Evolutionary conservation across 768 basidiomycete species (phyloP).

Genomic region (Pulveroboletus sp.): DNA sequence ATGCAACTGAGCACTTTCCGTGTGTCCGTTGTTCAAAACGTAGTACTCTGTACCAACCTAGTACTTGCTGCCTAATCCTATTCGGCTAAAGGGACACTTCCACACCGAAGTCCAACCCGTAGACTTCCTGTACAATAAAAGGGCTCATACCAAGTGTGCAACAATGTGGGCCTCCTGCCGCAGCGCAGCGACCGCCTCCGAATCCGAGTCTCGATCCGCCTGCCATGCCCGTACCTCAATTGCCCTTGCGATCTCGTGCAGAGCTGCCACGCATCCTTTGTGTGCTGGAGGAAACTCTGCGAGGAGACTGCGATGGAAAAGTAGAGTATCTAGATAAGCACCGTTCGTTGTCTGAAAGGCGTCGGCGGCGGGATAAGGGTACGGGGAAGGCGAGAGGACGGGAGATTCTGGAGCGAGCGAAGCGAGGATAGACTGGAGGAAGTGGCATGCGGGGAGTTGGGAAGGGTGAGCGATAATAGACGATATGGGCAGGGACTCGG

Average conservation of each 20-base stretch:
- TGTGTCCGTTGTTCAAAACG: not conserved
- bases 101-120: conserved; percentile 7
- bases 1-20: too few species aligned
- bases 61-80: not conserved
- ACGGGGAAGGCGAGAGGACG: conserved; percentile 31
- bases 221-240: conserved; percentile 65
- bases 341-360: conserved; percentile 56
- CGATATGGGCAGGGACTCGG: conserved; percentile 13
- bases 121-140: not conserved
- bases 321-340: conserved; percentile 73
- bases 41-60: not conserved
- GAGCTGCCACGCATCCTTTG: conserved; percentile 55
- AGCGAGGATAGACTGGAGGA: conserved; percentile 54
- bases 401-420: conserved; percentile 44
- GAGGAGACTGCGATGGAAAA: conserved; percentile 70
- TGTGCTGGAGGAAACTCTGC: conserved; percentile 59
- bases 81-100: not conserved
- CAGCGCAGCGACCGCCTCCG: conserved; percentile 64
- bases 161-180: conserved; percentile 66
- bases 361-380: conserved; percentile 28
- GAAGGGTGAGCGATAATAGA: conserved; percentile 10
- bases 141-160: conserved; percentile 21
- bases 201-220: conserved; percentile 64
- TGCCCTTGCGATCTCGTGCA: conserved; percentile 59
- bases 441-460: conserved; percentile 50